Conservation (phyloP, 371 early-diverging fungal species). For the Mucor irregularis region DNA sequence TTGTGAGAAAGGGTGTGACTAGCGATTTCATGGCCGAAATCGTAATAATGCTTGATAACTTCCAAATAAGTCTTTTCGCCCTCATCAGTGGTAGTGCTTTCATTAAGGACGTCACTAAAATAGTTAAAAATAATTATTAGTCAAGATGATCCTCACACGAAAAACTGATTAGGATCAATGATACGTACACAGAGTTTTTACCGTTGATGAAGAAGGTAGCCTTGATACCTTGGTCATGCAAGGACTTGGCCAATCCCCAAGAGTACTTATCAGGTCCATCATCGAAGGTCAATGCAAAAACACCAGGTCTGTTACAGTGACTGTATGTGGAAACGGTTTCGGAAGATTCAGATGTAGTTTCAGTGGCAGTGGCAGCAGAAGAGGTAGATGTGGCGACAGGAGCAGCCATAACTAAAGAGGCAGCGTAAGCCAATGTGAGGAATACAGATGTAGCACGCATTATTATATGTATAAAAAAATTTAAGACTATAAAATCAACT, state of each 20-base stretch:
- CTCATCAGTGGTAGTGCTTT: constrained; percentile 11
- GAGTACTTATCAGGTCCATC: constrained; percentile 31
- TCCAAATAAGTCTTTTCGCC: constrained; percentile 28
- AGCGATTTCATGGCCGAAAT: constrained; percentile 25
- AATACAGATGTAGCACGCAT: constrained; percentile 11
- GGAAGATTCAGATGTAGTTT: neutral
- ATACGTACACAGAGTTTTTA: constrained; percentile 22
- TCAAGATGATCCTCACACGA: too few species aligned
- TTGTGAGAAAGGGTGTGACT: constrained; percentile 26
- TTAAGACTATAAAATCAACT: too few species aligned
- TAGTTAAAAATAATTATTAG: neutral
- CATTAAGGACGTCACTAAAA: constrained; percentile 19
- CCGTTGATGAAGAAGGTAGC: constrained; percentile 74
- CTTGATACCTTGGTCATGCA: constrained; percentile 15
- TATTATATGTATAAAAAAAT: too few species aligned
- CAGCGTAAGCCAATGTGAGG: constrained; percentile 11
- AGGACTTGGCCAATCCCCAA: constrained; percentile 22
- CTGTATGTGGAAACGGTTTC: neutral
- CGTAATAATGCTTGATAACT: constrained; percentile 20
- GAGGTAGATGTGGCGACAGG: neutral
- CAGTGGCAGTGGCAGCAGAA: neutral
- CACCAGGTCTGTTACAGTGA: constrained; percentile 18
- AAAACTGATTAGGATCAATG: neutral
- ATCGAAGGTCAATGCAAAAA: constrained; percentile 34
- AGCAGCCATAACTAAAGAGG: constrained; percentile 3